Evolutionary conservation across 1,284 basidiomycete genomes (phyloP), one percentile per base, ranked within the genome.

Genomic region (Trichosporon ovoides): DNA sequence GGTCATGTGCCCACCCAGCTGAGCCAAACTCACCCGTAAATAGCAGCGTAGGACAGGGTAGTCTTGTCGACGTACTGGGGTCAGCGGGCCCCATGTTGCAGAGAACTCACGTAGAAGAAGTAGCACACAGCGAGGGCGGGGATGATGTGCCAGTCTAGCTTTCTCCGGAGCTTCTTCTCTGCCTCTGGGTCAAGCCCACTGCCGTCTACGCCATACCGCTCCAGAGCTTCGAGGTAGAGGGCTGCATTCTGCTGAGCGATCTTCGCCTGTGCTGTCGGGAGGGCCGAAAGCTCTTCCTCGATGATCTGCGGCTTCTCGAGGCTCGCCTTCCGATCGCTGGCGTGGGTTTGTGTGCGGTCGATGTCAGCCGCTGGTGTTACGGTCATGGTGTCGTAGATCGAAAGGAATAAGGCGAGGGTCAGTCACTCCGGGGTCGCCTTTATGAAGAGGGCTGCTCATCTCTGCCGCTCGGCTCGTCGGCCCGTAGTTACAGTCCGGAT

Each of bases 1-100:
- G 5, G 9, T 4, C 28, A 9, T 9, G 20, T 24, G 28, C 28
- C 16, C n/a, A n/a, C n/a, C n/a, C n/a, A n/a, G n/a, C n/a, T n/a
- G 24, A 34, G 16, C 7, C 9, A 5, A 2, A 53, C 53, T 38
- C 49, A 55, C 54, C 49, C 73, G 57, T 74, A 76, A 43, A 77
- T 74, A 33, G 72, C 74, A 34, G 75, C 74, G 54, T 78, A 78
- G 13, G 65, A 67, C 24, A 72, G 57, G 0, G 73, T 75, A 11
- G 74, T 76, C 60, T 73, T 74, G 65, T 72, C 72, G 20, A 72
- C 70, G 50, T 74, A 71, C 66, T 67, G 43, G 24, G n/a, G 18
- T 33, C 19, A 37, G 38, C 12, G 24, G 7, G 3, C 56, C 55
- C 31, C 55, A 53, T 22, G 36, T 34, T 49, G 9, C 19, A 24